phyloP scores from a whole-genome alignment of 331 rosid genomes.

The Erythrophleum ivorense region DNA sequence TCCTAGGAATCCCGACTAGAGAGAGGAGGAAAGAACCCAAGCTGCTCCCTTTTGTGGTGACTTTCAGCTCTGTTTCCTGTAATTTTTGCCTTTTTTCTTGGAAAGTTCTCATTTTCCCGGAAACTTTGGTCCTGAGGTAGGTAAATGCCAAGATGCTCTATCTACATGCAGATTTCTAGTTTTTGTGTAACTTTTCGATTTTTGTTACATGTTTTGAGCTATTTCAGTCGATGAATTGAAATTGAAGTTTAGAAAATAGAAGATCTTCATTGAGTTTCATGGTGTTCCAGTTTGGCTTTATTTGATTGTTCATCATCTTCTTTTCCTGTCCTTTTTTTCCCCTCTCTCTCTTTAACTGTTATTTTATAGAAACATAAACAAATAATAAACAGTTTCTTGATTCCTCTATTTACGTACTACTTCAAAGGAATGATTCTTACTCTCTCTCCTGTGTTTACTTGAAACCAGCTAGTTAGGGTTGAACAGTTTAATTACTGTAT shows the following conservation, averaged over 20 bases:
- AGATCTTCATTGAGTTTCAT: slow-evolving; percentile 18
- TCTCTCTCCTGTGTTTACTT: background rate
- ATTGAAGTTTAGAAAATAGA: background rate
- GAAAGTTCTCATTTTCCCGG: background rate
- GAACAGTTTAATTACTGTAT: slow-evolving; percentile 17
- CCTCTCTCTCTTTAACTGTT: background rate
- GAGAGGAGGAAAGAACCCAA: slow-evolving; percentile 10
- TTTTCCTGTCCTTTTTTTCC: background rate
- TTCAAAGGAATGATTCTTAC: background rate
- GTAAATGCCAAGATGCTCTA: background rate
- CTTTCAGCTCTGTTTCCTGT: background rate
- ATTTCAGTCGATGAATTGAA: slow-evolving; percentile 8
- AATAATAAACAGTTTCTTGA: background rate
- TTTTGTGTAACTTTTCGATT: slow-evolving; percentile 4
- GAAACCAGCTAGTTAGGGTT: slow-evolving; percentile 7
- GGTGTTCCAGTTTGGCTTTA: background rate
- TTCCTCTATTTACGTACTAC: background rate
- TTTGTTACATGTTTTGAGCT: background rate
- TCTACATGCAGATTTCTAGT: slow-evolving; percentile 16
- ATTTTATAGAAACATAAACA: background rate
- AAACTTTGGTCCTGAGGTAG: slow-evolving; percentile 29
- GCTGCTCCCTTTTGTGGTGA: slow-evolving; percentile 9
- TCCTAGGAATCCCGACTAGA: slow-evolving; percentile 34
- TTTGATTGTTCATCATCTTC: background rate
- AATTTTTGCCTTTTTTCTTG: background rate